Evolutionary conservation across 1,284 basidiomycete species (phyloP).

Genomic region (Papiliotrema terrestris): DNA sequence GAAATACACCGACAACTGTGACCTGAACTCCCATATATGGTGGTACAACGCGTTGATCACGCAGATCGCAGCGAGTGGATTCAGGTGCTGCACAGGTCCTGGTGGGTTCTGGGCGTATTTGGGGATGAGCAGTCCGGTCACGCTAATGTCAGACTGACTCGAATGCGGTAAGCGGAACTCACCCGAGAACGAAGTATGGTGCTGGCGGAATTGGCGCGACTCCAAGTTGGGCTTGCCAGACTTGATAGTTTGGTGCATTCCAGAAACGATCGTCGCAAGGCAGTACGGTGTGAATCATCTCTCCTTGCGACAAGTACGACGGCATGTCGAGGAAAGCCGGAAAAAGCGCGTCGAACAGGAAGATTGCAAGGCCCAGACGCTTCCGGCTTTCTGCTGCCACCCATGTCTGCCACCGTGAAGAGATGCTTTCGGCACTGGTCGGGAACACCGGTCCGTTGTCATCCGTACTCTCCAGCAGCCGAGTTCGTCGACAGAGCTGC

Average conservation of each 20-base stretch:
- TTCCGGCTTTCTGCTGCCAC: conserved; percentile 21
- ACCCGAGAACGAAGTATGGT: conserved; percentile 19
- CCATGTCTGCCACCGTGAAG: conserved; percentile 20
- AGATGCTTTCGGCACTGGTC: conserved; percentile 1
- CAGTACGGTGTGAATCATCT: conserved; percentile 21
- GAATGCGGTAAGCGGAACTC: background rate
- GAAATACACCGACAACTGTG: conserved; percentile 13
- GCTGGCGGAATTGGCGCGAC: conserved; percentile 16
- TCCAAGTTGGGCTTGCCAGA: conserved; percentile 18
- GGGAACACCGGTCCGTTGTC: conserved; percentile 1
- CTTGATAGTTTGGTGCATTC: conserved; percentile 14
- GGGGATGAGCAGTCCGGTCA: background rate
- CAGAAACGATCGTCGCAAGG: conserved; percentile 25
- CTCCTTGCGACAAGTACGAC: conserved; percentile 20
- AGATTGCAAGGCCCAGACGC: conserved; percentile 21
- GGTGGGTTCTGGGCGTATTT: conserved; percentile 4
- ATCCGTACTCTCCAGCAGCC: conserved; percentile 12
- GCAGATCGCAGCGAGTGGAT: conserved; percentile 15
- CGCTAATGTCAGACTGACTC: background rate
- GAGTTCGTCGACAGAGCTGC: conserved; percentile 22
- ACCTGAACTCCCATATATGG: conserved; percentile 21
- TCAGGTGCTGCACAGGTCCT: conserved; percentile 8
- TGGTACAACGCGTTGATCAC: conserved; percentile 21
- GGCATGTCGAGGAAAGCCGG: conserved; percentile 13
- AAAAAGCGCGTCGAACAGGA: conserved; percentile 16